phyloP scores from a whole-genome alignment of 495 filamentous ascomycete genomes.

The Darksidea phi region DNA sequence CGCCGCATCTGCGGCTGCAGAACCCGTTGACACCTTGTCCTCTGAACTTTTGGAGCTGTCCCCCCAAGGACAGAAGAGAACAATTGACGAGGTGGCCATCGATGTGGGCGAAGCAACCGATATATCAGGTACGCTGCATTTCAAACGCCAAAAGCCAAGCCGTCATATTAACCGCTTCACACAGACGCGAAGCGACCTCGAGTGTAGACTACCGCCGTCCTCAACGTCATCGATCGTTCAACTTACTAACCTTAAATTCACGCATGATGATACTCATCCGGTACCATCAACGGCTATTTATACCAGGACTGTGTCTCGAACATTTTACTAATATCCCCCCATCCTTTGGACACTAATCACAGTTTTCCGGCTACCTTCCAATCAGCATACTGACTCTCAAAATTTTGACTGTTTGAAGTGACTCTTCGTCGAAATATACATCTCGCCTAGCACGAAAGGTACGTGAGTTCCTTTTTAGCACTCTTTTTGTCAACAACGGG shows the following conservation, averaged over 20 bases:
- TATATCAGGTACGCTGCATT: not conserved
- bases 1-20: slow-evolving; percentile 1
- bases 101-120: not conserved
- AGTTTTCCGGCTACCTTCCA: no score
- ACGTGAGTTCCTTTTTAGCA: no score
- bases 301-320: no score
- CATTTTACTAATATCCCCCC: no score
- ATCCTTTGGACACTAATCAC: no score
- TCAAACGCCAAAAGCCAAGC: not conserved
- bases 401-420: no score
- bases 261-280: no score
- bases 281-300: no score
- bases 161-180: not conserved
- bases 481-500: no score
- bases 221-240: not conserved
- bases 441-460: no score
- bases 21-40: not conserved
- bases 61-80: slow-evolving; percentile 12
- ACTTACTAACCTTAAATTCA: not conserved
- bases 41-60: slow-evolving; percentile 4
- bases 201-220: not conserved
- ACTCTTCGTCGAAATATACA: no score
- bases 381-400: no score
- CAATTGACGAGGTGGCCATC: slow-evolving; percentile 8
- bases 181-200: slow-evolving; percentile 12